phyloP scores from a whole-genome alignment of 495 filamentous ascomycete genomes.

The Tuber umbilicatum region DNA sequence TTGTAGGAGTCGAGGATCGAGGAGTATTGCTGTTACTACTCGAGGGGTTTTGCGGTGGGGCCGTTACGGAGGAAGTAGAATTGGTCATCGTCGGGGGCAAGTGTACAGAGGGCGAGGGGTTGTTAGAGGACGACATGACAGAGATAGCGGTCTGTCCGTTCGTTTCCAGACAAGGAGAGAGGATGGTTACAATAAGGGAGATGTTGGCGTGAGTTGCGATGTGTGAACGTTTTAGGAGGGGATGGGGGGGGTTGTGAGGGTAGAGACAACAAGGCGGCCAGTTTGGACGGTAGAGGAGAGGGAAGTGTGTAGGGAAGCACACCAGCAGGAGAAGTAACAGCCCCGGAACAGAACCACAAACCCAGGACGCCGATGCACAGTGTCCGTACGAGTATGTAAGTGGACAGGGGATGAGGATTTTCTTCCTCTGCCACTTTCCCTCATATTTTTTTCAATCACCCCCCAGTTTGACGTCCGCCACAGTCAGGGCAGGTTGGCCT shows the following conservation, averaged over 20 bases:
- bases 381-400: background rate
- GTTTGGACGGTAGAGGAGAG: background rate
- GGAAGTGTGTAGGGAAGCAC: background rate
- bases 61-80: conserved; percentile 11
- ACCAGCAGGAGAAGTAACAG: background rate
- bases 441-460: background rate
- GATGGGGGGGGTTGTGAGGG: background rate
- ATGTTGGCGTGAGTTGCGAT: background rate
- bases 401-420: background rate
- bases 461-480: background rate
- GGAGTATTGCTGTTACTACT: conserved; percentile 20
- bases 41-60: conserved; percentile 16
- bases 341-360: background rate
- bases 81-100: conserved; percentile 10
- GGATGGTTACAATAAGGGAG: background rate
- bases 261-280: background rate
- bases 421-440: background rate
- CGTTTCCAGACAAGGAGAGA: background rate
- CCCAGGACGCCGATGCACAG: background rate
- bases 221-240: background rate
- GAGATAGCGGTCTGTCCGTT: background rate
- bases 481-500: background rate
- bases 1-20: conserved; percentile 32
- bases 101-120: conserved; percentile 13
- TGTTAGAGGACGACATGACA: conserved; percentile 20